phyloP scores from a whole-genome alignment of 768 basidiomycete genomes.

The Boletus fagicola region DNA sequence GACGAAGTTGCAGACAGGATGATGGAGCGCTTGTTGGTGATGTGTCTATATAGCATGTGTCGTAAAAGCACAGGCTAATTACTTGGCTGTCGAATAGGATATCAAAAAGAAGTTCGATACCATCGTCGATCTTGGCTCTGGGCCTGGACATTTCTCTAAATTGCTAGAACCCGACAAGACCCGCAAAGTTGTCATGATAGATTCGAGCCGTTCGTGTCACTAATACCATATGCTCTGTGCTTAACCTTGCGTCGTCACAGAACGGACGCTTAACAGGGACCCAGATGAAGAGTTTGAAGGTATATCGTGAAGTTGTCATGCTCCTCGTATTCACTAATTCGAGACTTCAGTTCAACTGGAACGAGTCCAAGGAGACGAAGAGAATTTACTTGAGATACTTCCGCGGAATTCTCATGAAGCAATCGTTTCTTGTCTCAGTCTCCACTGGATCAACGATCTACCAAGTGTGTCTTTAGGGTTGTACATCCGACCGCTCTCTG shows the following conservation, averaged over 20 bases:
- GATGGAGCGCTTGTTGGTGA: constrained; percentile 85
- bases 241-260: constrained; percentile 39
- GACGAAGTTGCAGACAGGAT: constrained; percentile 88
- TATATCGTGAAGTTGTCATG: constrained; percentile 29
- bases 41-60: constrained; percentile 15
- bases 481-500: neutral
- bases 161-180: constrained; percentile 68
- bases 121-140: constrained; percentile 85
- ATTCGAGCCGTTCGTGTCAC: constrained; percentile 68
- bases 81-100: constrained; percentile 54
- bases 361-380: constrained; percentile 82
- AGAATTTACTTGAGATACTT: constrained; percentile 65
- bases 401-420: constrained; percentile 82
- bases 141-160: constrained; percentile 89
- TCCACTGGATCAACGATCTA: constrained; percentile 98
- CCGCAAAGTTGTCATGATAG: constrained; percentile 78
- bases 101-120: constrained; percentile 80
- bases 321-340: neutral
- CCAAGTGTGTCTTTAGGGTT: constrained; percentile 57
- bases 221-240: neutral
- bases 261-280: constrained; percentile 70
- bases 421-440: constrained; percentile 83
- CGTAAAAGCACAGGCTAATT: constrained; percentile 3
- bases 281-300: constrained; percentile 79
- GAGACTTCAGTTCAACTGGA: constrained; percentile 63